Conservation (phyloP, 306 rosid species). For the Quercus engelmannii region DNA sequence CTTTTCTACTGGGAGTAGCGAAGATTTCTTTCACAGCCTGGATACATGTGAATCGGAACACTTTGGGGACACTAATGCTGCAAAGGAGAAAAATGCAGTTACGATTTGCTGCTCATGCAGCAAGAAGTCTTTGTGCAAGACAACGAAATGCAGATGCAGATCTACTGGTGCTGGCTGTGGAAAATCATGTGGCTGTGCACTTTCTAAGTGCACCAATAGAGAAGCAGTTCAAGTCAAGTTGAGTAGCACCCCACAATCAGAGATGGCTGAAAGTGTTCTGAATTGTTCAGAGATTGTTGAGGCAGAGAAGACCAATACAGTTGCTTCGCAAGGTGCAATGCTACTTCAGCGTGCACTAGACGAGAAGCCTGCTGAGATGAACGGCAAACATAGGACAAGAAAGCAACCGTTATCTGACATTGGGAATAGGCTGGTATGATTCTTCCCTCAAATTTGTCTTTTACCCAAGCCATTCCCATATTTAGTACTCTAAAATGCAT, state of each 20-base stretch:
- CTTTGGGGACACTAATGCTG: slow-evolving; percentile 23
- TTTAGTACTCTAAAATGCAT: neutral
- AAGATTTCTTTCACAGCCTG: slow-evolving; percentile 23
- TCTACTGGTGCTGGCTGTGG: slow-evolving; percentile 74
- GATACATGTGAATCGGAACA: slow-evolving; percentile 38
- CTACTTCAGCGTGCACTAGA: slow-evolving; percentile 51
- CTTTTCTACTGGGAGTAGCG: slow-evolving; percentile 35
- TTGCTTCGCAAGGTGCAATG: slow-evolving; percentile 54
- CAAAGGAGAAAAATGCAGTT: slow-evolving; percentile 29
- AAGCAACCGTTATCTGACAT: slow-evolving; percentile 77
- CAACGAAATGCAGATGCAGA: slow-evolving; percentile 81
- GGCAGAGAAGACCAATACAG: slow-evolving; percentile 18
- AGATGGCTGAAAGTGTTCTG: slow-evolving; percentile 23
- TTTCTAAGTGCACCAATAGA: slow-evolving; percentile 72
- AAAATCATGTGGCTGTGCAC: slow-evolving; percentile 71
- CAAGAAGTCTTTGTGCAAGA: slow-evolving; percentile 79
- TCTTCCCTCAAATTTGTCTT: slow-evolving; percentile 1
- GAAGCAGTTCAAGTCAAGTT: slow-evolving; percentile 24
- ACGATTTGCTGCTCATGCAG: slow-evolving; percentile 81
- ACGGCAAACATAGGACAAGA: slow-evolving; percentile 32
- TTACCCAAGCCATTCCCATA: neutral
- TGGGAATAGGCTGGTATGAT: slow-evolving; percentile 66
- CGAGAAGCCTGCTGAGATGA: slow-evolving; percentile 43
- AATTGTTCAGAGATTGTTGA: slow-evolving; percentile 19
- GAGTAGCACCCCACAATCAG: slow-evolving; percentile 33